Evolutionary conservation across 164 flowering plant genomes (phyloP).

Genomic region (Euptelea pleiosperma): DNA sequence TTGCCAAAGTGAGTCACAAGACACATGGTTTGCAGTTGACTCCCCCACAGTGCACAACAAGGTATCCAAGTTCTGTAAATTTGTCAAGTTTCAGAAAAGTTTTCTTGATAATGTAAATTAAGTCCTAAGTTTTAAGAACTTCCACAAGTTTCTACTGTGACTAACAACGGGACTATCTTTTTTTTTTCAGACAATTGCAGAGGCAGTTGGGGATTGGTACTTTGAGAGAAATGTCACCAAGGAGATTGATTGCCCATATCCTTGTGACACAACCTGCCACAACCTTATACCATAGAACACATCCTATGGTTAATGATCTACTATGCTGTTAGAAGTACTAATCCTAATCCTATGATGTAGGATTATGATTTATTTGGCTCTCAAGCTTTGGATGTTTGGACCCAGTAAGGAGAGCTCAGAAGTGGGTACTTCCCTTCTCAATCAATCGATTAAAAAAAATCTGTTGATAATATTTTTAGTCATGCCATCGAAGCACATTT

Average conservation of each 20-base stretch:
- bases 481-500: not conserved
- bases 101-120: too few species aligned
- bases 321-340: not conserved
- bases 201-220: constrained; percentile 91
- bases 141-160: too few species aligned
- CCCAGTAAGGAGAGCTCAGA: not conserved
- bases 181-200: constrained; percentile 66
- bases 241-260: constrained; percentile 75
- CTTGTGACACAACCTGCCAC: constrained; percentile 70
- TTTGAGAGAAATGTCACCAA: constrained; percentile 49
- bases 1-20: constrained; percentile 91
- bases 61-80: constrained; percentile 38
- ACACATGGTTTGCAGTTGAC: constrained; percentile 71
- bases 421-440: not conserved
- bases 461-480: not conserved
- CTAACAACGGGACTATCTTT: not conserved
- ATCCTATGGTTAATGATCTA: not conserved
- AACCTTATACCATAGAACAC: constrained; percentile 33
- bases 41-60: constrained; percentile 78
- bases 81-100: too few species aligned
- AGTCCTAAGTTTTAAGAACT: too few species aligned
- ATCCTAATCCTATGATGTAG: not conserved
- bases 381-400: constrained; percentile 5
- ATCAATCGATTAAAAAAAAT: not conserved
- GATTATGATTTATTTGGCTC: not conserved